Percentiles rank a stretch among this genome's conserved stretches.
Evolutionary conservation across 371 early-diverging fungal species (phyloP).

Genomic region (Mucor indicus): DNA sequence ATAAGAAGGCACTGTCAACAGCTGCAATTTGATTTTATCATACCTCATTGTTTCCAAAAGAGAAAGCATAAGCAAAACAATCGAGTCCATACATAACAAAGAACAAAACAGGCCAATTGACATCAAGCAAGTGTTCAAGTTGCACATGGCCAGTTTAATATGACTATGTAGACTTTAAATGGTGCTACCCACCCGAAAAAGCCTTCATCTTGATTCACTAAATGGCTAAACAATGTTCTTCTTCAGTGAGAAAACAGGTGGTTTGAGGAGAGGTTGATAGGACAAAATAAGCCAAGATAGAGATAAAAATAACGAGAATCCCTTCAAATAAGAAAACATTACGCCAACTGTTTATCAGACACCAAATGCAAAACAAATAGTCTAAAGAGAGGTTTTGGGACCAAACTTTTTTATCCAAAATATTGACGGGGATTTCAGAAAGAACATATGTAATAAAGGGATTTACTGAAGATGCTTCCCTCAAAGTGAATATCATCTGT

Average conservation of each 20-base stretch:
- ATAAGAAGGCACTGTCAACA: conserved; percentile 44
- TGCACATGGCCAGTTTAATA: conserved; percentile 39
- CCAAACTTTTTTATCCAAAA: conserved; percentile 24
- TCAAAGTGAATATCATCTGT: conserved; percentile 18
- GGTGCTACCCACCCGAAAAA: conserved; percentile 24
- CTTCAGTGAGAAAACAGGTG: conserved; percentile 46
- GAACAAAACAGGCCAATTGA: conserved; percentile 39
- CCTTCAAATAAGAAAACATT: conserved; percentile 56
- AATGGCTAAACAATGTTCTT: conserved; percentile 46
- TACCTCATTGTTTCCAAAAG: conserved; percentile 15
- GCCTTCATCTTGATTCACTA: conserved; percentile 38
- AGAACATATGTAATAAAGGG: conserved; percentile 14
- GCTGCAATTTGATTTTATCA: conserved; percentile 21
- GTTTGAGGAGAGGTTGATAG: conserved; percentile 56
- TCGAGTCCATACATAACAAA: conserved; percentile 34
- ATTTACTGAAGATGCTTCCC: conserved; percentile 10
- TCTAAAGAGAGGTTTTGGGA: conserved; percentile 41
- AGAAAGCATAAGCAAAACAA: conserved; percentile 44
- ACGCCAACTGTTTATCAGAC: conserved; percentile 39
- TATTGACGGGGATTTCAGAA: conserved; percentile 18
- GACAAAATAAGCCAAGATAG: conserved; percentile 25
- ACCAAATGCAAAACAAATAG: conserved; percentile 56
- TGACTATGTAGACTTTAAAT: conserved; percentile 36
- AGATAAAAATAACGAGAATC: conserved; percentile 26
- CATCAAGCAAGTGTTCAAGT: conserved; percentile 40